Evolutionary conservation across 78 protist genomes (phyloP).

Genomic region (Dictyostelium purpureum): DNA sequence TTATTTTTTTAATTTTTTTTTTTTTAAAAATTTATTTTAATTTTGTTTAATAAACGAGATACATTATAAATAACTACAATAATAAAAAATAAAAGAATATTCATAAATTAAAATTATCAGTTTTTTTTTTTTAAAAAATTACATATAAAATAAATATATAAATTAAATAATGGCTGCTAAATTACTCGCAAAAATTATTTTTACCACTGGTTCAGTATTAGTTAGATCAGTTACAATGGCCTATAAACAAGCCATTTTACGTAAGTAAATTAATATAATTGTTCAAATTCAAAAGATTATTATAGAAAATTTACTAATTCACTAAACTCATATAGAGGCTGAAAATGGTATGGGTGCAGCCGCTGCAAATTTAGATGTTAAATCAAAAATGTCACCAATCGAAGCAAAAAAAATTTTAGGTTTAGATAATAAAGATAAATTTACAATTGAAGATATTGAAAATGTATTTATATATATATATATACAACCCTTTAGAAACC

Average conservation of each 20-base stretch:
- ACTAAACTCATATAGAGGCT: slow-evolving; percentile 11
- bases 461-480: neutral
- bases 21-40: neutral
- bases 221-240: slow-evolving; percentile 55
- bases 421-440: slow-evolving; percentile 3
- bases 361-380: neutral
- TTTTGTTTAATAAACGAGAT: neutral
- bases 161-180: slow-evolving; percentile 29
- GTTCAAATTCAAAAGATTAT: neutral
- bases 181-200: slow-evolving; percentile 19
- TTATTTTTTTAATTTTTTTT: neutral
- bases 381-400: slow-evolving; percentile 48
- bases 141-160: neutral
- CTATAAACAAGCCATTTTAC: slow-evolving; percentile 66
- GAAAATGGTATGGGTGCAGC: slow-evolving; percentile 55
- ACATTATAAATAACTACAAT: neutral
- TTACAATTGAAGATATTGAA: slow-evolving; percentile 43
- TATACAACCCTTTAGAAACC: neutral
- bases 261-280: neutral
- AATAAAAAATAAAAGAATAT: too few relatives aligned
- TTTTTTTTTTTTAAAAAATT: neutral
- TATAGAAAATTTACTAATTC: neutral
- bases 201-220: slow-evolving; percentile 46
- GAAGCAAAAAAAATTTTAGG: slow-evolving; percentile 78
- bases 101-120: too few relatives aligned